Evolutionary conservation across 805 yeast species (phyloP).

Genomic region (Dipodascopsis uninucleata): DNA sequence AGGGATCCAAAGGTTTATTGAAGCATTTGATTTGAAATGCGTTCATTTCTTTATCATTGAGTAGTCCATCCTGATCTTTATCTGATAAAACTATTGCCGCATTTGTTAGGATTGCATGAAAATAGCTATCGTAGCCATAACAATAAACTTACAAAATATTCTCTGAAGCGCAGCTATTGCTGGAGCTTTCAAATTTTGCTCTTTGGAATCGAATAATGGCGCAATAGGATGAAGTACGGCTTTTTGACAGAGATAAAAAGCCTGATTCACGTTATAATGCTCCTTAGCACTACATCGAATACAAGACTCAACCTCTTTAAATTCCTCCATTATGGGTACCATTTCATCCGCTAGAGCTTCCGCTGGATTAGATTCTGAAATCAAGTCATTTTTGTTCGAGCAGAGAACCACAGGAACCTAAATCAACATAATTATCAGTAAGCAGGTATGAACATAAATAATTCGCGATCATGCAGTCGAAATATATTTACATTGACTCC

Average conservation of each 20-base stretch:
- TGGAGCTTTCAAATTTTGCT: conserved; percentile 72
- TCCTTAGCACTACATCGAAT: conserved; percentile 81
- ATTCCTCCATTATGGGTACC: conserved; percentile 79
- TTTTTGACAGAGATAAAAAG: conserved; percentile 87
- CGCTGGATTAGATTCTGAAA: conserved; percentile 44
- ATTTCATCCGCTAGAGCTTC: conserved; percentile 68
- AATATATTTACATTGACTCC: conserved; percentile 63
- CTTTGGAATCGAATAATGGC: conserved; percentile 89
- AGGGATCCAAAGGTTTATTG: conserved; percentile 48
- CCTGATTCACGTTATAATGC: conserved; percentile 83
- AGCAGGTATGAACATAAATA: too few relatives aligned
- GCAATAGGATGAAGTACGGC: conserved; percentile 91
- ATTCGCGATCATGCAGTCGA: too few relatives aligned
- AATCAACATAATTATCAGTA: not conserved
- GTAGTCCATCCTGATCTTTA: conserved; percentile 81
- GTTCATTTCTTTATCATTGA: conserved; percentile 67
- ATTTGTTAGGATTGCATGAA: too few relatives aligned
- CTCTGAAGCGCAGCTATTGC: conserved; percentile 74
- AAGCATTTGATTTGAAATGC: conserved; percentile 69
- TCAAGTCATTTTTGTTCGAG: conserved; percentile 70
- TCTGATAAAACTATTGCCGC: conserved; percentile 60
- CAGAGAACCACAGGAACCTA: conserved; percentile 80
- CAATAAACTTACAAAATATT: conserved; percentile 48
- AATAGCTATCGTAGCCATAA: not conserved
- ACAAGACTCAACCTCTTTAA: conserved; percentile 85